Evolutionary conservation across 1,284 basidiomycete species (phyloP), one percentile per base, ranked within the genome.

Genomic region (Rugosomyces carneus): DNA sequence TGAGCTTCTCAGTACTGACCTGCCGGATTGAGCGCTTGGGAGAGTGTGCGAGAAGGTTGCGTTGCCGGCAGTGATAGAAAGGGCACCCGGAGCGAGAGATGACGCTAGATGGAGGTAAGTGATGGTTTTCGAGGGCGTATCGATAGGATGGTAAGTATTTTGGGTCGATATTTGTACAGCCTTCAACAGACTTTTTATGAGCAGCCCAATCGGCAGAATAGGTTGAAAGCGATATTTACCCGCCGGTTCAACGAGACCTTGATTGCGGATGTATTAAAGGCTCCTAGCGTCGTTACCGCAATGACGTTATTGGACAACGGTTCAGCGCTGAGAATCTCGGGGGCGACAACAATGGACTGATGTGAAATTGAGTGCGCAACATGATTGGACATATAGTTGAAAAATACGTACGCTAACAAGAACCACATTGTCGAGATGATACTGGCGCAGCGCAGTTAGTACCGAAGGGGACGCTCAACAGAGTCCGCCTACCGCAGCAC

Each of bases 301-400:
- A 76, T 58, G 10, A 71, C 49, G 49, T 74, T 69, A 51, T 62
- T 70, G 1, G 63, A 64, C 7, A 76, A 51, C 1, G 74, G 74
- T 49, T 76, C 74, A 0, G 73, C 74, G 48, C 70, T 71, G 49
- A 76, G 60, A 55, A 76, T 70, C 47, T 70, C 50, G 1, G 74
- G 74, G 2, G 59, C 51, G 23, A 76, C 58, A 39, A 69, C 55
- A 47, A 76, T 72, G 31, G 57, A 54, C 66, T 72, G 3, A 7
- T 23, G 21, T 24, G 24, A 10, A 23, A 21, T 0, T 26, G 27
- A 26, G 18, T n/a, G n/a, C n/a, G n/a, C n/a, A n/a, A n/a, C n/a
- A n/a, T n/a, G n/a, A n/a, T n/a, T n/a, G n/a, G 26, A 4, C 45
- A 18, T 16, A 19, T 16, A 9, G n/a, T n/a, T 31, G 29, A 5